A percentile compares a stretch with the other conserved stretches of the same genome.
These are phyloP conservation scores for Rubia occidens DNA, from an alignment of 305 asterid genomes.

Conservation along the genomic window DNA sequence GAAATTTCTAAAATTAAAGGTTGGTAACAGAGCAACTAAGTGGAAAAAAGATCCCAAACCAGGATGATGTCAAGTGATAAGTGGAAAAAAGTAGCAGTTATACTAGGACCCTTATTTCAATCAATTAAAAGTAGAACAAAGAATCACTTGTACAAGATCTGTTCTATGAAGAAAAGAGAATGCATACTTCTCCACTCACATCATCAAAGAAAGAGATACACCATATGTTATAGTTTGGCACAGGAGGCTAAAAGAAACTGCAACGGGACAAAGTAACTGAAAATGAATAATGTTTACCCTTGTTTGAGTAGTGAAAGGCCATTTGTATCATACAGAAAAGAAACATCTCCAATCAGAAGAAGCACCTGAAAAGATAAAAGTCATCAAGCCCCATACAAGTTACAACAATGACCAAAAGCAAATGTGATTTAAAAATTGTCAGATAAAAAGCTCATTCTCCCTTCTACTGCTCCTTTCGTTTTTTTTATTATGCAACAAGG, in stretches of 20 bases:
- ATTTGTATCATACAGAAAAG: slow-evolving; percentile 92
- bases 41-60: not conserved
- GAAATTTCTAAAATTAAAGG: slow-evolving; percentile 1
- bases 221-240: not conserved
- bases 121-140: not conserved
- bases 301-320: slow-evolving; percentile 71
- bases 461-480: not conserved
- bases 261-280: not conserved
- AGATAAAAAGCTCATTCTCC: not conserved
- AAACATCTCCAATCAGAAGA: slow-evolving; percentile 79
- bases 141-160: not conserved
- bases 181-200: not conserved
- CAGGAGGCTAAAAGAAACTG: not conserved
- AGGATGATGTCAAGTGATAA: not conserved
- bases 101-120: not conserved
- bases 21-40: not conserved
- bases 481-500: not conserved
- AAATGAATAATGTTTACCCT: slow-evolving; percentile 33
- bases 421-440: not conserved
- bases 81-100: not conserved
- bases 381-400: slow-evolving; percentile 4
- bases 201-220: not conserved
- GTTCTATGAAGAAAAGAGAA: not conserved
- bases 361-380: slow-evolving; percentile 45
- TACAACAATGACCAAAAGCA: not conserved